These are phyloP conservation scores for Chaetomium globosum DNA, from an alignment of 2,329 filamentous ascomycete genomes.

Conservation along the genomic window DNA sequence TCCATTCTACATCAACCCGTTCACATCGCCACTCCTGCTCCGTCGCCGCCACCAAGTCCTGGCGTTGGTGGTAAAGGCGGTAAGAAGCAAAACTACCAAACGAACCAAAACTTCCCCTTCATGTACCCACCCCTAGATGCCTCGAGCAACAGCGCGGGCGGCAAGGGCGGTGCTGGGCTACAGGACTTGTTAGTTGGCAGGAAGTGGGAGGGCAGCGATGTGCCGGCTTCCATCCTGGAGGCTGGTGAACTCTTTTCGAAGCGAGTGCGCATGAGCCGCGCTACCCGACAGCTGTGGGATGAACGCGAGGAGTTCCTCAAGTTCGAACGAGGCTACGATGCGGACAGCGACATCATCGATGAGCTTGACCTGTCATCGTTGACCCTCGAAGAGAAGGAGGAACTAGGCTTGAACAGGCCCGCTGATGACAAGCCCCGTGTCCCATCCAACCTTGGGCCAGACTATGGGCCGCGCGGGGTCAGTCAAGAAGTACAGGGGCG, in stretches of 20 bases:
- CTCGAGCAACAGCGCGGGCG: conserved; percentile 84
- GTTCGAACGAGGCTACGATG: conserved; percentile 80
- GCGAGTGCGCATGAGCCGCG: conserved; percentile 86
- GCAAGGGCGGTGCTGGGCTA: conserved; percentile 79
- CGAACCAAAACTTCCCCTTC: conserved; percentile 97
- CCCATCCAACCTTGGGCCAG: conserved; percentile 43
- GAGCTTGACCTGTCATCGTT: conserved; percentile 45
- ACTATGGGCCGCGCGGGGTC: conserved; percentile 57
- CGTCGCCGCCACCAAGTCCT: conserved; percentile 91
- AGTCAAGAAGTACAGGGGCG: conserved; percentile 63
- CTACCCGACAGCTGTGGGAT: conserved; percentile 91
- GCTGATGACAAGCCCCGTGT: conserved; percentile 46
- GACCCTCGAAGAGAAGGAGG: conserved; percentile 50
- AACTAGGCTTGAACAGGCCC: conserved; percentile 51
- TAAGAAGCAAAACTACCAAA: conserved; percentile 99
- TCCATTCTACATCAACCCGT: conserved; percentile 95
- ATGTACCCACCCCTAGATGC: conserved; percentile 92
- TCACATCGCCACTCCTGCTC: conserved; percentile 96
- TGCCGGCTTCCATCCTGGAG: conserved; percentile 92
- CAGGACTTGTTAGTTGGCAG: conserved; percentile 80
- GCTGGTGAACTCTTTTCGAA: conserved; percentile 89
- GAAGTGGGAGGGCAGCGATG: conserved; percentile 90
- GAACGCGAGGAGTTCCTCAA: conserved; percentile 89
- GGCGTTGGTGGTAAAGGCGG: conserved; percentile 83
- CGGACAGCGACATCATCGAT: conserved; percentile 47